Evolutionary conservation across 495 filamentous ascomycete species (phyloP).

Genomic region (Neurospora sp.): DNA sequence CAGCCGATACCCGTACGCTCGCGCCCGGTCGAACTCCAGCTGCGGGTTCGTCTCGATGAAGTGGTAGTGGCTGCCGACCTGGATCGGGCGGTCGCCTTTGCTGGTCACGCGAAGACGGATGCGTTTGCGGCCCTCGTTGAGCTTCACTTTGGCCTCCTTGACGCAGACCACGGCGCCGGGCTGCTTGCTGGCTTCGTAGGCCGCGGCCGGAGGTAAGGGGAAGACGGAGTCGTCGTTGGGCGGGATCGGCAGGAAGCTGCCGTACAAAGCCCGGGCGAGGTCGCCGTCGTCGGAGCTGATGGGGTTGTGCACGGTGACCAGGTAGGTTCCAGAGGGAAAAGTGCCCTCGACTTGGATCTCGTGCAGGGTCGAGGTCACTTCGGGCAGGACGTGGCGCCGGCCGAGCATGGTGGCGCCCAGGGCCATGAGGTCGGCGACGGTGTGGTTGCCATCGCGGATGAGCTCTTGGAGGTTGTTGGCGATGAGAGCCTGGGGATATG

Average conservation of each 20-base stretch:
- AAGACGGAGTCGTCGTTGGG: constrained; percentile 43
- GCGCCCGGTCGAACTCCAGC: constrained; percentile 81
- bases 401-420: constrained; percentile 88
- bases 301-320: constrained; percentile 90
- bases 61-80: constrained; percentile 94
- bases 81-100: constrained; percentile 83
- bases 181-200: constrained; percentile 52
- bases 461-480: constrained; percentile 88
- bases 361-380: constrained; percentile 61
- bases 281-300: constrained; percentile 82
- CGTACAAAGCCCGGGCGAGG: constrained; percentile 76
- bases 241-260: constrained; percentile 83
- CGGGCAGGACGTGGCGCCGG: constrained; percentile 82
- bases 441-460: constrained; percentile 92
- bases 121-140: constrained; percentile 68
- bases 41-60: constrained; percentile 89
- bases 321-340: constrained; percentile 80
- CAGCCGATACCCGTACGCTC: constrained; percentile 74
- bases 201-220: constrained; percentile 45
- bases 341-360: constrained; percentile 94
- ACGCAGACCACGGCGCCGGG: constrained; percentile 73
- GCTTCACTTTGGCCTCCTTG: constrained; percentile 50
- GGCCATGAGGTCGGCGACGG: constrained; percentile 85
- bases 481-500: constrained; percentile 63
- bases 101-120: constrained; percentile 69